Percentiles rank a stretch among this genome's conserved stretches.
Evolutionary conservation across 176 grass and related monocot genomes (phyloP).

Genomic region (Pontederia crassipes): DNA sequence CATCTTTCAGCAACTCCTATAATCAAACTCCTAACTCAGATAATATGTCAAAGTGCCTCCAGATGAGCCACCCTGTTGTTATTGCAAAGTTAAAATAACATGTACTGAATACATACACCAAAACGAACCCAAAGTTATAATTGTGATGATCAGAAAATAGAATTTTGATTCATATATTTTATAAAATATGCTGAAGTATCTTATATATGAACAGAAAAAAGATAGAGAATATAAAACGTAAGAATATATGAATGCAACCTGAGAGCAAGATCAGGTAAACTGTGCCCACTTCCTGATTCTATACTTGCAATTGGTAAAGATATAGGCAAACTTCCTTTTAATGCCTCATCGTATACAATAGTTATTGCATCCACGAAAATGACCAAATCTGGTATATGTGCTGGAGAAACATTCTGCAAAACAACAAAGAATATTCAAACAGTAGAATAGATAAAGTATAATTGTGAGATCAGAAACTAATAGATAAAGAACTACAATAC

Average conservation of each 20-base stretch:
- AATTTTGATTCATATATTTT: no score
- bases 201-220: not conserved
- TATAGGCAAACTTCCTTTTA: constrained; percentile 58
- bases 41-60: no score
- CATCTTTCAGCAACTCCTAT: no score
- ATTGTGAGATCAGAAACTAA: constrained; percentile 17
- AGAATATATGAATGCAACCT: constrained; percentile 35
- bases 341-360: constrained; percentile 86
- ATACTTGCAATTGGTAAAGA: constrained; percentile 87
- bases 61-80: no score
- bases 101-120: no score
- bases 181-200: no score
- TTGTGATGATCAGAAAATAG: no score
- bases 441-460: not conserved
- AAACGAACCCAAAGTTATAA: no score
- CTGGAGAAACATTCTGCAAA: constrained; percentile 76
- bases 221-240: not conserved
- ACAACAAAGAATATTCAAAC: constrained; percentile 1
- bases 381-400: constrained; percentile 61
- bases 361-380: constrained; percentile 91
- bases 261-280: constrained; percentile 73
- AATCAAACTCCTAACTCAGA: no score
- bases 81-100: no score
- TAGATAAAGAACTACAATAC: constrained; percentile 24
- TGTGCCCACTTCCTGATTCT: constrained; percentile 71